Percentiles rank a stretch among this genome's conserved stretches.
Evolutionary conservation across 768 basidiomycete species (phyloP).

Genomic region (Scleroderma bovista): DNA sequence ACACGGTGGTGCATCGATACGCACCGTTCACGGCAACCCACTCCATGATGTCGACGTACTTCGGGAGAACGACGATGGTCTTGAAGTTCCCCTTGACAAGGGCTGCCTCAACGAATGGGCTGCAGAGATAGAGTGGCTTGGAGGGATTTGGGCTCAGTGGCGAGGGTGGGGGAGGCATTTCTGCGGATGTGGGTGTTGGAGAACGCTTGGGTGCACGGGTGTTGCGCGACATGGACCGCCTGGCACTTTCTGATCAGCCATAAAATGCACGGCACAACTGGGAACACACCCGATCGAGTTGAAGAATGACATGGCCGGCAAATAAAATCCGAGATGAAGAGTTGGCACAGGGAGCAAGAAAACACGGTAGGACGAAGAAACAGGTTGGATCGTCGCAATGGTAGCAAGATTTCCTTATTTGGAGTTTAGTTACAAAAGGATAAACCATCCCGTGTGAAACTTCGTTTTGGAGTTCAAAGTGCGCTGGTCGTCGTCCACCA

Average conservation of each 20-base stretch:
- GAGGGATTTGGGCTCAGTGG: conserved; percentile 21
- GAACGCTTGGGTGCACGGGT: conserved; percentile 69
- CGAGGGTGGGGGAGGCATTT: conserved; percentile 40
- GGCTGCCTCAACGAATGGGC: conserved; percentile 92
- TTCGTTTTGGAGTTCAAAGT: too few species aligned
- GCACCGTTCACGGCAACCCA: conserved; percentile 95
- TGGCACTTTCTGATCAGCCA: conserved; percentile 5
- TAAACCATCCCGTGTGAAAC: conserved; percentile 13
- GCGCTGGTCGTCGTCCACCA: too few species aligned
- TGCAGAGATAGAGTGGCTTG: conserved; percentile 85
- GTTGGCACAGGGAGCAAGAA: neutral
- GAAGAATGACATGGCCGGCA: conserved; percentile 66
- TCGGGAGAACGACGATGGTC: conserved; percentile 94
- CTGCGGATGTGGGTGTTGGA: conserved; percentile 67
- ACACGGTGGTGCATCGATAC: conserved; percentile 25
- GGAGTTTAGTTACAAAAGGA: neutral
- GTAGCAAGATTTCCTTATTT: neutral
- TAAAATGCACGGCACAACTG: neutral
- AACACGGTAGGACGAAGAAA: too few species aligned
- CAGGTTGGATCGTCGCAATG: too few species aligned
- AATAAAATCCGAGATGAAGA: neutral
- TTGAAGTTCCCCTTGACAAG: conserved; percentile 98
- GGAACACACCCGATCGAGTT: conserved; percentile 67
- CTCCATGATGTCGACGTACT: conserved; percentile 93
- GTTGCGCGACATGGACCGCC: conserved; percentile 75